These are phyloP conservation scores for Agaricus sinodeliciosus DNA, from an alignment of 768 basidiomycete species.

Conservation along the genomic window DNA sequence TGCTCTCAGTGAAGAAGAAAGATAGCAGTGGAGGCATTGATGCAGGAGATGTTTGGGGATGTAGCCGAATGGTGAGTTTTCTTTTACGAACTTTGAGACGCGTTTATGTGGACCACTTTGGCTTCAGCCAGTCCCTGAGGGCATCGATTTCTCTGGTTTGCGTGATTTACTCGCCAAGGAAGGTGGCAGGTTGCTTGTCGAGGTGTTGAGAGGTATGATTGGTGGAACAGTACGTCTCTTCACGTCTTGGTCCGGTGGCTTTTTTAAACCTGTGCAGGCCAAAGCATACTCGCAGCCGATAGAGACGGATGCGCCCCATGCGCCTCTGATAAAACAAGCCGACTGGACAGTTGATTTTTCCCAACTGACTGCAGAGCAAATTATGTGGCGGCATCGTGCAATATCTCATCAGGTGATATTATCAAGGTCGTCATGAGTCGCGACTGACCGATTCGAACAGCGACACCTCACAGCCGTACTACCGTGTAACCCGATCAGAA, in stretches of 20 bases:
- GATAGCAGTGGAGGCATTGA: slow-evolving; percentile 57
- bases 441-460: slow-evolving; percentile 20
- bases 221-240: slow-evolving; percentile 27
- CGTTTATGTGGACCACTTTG: not conserved
- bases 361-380: slow-evolving; percentile 46
- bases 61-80: slow-evolving; percentile 43
- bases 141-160: slow-evolving; percentile 47
- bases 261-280: slow-evolving; percentile 30
- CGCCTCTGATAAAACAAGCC: slow-evolving; percentile 49
- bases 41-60: slow-evolving; percentile 65
- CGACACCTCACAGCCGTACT: slow-evolving; percentile 13
- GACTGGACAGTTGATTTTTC: slow-evolving; percentile 53
- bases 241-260: not conserved
- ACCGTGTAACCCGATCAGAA: slow-evolving; percentile 20
- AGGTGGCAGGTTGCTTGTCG: slow-evolving; percentile 69
- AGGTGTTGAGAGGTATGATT: slow-evolving; percentile 58
- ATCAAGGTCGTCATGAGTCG: slow-evolving; percentile 20
- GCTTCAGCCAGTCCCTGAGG: slow-evolving; percentile 21
- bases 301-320: slow-evolving; percentile 33
- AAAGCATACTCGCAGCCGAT: slow-evolving; percentile 39
- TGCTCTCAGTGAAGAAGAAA: slow-evolving; percentile 33
- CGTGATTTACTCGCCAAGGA: slow-evolving; percentile 50
- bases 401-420: slow-evolving; percentile 59
- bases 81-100: not conserved
- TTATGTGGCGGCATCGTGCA: slow-evolving; percentile 52